Evolutionary conservation across 345 rosid genomes (phyloP).

Genomic region (Acer saccharum): DNA sequence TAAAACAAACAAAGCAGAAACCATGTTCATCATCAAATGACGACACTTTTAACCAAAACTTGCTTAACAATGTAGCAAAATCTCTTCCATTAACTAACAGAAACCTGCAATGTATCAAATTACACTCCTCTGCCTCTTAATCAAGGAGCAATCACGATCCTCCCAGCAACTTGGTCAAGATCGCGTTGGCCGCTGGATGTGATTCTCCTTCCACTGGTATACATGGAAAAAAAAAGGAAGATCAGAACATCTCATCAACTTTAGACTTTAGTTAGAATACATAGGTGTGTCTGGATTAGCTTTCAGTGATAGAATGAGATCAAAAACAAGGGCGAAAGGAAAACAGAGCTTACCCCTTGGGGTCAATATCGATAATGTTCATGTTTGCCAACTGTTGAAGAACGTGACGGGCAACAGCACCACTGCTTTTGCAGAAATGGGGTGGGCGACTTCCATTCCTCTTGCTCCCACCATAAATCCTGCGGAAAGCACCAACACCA

Average conservation of each 20-base stretch:
- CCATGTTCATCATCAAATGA: background rate
- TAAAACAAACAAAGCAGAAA: background rate
- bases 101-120: constrained; percentile 12
- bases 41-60: constrained; percentile 13
- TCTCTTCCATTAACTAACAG: constrained; percentile 19
- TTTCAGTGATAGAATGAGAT: background rate
- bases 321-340: background rate
- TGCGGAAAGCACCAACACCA: constrained; percentile 83
- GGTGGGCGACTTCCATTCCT: constrained; percentile 86
- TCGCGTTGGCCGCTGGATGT: constrained; percentile 86
- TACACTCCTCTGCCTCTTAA: background rate
- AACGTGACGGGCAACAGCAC: constrained; percentile 81
- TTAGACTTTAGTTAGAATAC: background rate
- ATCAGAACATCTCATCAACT: background rate
- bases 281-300: no score
- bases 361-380: constrained; percentile 66
- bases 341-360: constrained; percentile 53
- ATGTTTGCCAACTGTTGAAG: constrained; percentile 75
- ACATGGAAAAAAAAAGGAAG: background rate
- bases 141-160: constrained; percentile 55
- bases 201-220: constrained; percentile 75
- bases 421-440: constrained; percentile 90
- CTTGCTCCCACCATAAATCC: constrained; percentile 88
- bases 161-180: constrained; percentile 93
- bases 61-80: background rate